Base-by-base conservation (phyloP, 768 basidiomycete genomes). In the Hygrophoropsis aurantiaca region DNA sequence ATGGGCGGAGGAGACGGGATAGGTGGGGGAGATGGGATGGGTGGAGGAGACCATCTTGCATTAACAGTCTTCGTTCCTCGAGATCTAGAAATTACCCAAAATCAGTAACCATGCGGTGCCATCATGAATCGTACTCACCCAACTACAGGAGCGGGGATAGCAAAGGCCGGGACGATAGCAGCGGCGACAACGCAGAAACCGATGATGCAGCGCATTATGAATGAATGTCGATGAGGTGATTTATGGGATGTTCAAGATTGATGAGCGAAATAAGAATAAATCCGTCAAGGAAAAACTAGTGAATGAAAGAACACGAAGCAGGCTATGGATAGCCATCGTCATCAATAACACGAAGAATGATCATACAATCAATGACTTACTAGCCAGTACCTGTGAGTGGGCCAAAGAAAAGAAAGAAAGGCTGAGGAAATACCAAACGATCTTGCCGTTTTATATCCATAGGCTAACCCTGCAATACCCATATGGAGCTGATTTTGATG, bases 301-400 rank as follows among this genome's bases (percentile, higher is more conserved):
- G 33, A 24, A 25, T 42, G 46, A 51, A 33, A 43, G 41, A 47
- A 58, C 35, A 50, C 32, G 32, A 38, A 56, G 50, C 42, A 50
- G 54, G 54, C 52, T 51, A 16, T 19, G n/a, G 30, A 46, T 16
- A 33, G n/a, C 16, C 11, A 42, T 16, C 36, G 33, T 55, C 37
- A 57, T 40, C 15, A 37, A 11, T 13, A n/a, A n/a, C n/a, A n/a
- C n/a, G n/a, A n/a, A n/a, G n/a, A n/a, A n/a, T 27, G 11, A 26
- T 30, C 11, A 37, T 2, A 15, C 37, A 37, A 27, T 11, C 19
- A 13, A 3, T 20, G 10, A 55, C 53, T 58, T 47, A 58, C 51
- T 47, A 58, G 54, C 53, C 57, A 53, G 54, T 56, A 49, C 51
- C 54, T 51, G 40, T 46, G 50, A 48, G 6, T 6, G 27, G 45